Evolutionary conservation across 495 filamentous ascomycete genomes (phyloP), one percentile per base, ranked within the genome.

Genomic region (Thermothielavioides terrestris): DNA sequence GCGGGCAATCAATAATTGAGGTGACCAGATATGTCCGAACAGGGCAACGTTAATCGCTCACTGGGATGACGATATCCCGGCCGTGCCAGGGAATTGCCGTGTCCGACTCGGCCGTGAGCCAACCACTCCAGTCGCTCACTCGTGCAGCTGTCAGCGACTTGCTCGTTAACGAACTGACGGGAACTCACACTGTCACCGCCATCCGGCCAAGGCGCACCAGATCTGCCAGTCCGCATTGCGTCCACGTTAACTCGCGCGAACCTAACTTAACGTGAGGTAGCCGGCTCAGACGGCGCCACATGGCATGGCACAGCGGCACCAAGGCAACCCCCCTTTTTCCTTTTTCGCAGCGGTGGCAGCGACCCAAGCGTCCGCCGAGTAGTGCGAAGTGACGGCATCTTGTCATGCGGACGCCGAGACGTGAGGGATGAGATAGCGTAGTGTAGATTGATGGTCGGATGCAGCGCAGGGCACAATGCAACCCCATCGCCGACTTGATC

Each of bases 251-350:
- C n/a, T n/a, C n/a, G n/a, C n/a, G n/a, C n/a, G n/a, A n/a, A n/a
- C n/a, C n/a, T n/a, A n/a, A n/a, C n/a, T n/a, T n/a, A n/a, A n/a
- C n/a, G n/a, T n/a, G n/a, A n/a, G n/a, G n/a, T 41, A 41, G 43
- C 42, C 49, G 59, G 35, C 36, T 45, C 42, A 42, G 38, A 44
- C 51, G 44, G 49, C 58, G 59, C 62, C 55, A 65, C 55, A 60
- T 65, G 57, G 59, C 57, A 52, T 10, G 46, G 28, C 52, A 54
- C 49, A 42, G 15, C 42, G 30, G 17, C 22, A 32, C 36, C 36
- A 28, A 27, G n/a, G n/a, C n/a, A n/a, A 26, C 41, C 40, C 15
- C 15, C 10, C 11, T 1, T 20, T 35, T 23, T 6, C 21, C 34
- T 20, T 22, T 51, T 32, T 31, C 42, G 38, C 31, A 25, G 42